Evolutionary conservation across 768 basidiomycete species (phyloP).

Genomic region (Agaricus subrufescens): DNA sequence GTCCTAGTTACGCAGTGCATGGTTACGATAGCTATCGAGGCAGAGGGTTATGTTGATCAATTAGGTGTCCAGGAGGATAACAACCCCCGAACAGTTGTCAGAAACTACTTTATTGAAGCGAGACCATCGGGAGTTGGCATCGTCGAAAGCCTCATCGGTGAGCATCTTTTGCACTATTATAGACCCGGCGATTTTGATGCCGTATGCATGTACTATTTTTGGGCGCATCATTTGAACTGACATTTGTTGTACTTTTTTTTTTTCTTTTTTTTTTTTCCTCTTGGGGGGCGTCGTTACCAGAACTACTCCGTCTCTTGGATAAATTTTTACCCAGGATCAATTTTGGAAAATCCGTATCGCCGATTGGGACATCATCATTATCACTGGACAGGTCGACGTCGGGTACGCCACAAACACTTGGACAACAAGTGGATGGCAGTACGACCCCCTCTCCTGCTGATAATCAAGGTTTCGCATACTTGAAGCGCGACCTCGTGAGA

Average conservation of each 20-base stretch:
- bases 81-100: slow-evolving; percentile 23
- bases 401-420: slow-evolving; percentile 17
- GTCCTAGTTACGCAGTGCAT: slow-evolving; percentile 78
- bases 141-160: slow-evolving; percentile 57
- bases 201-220: not conserved
- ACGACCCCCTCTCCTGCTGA: slow-evolving; percentile 20
- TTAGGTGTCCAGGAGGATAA: slow-evolving; percentile 14
- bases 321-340: slow-evolving; percentile 81
- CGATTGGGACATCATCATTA: slow-evolving; percentile 14
- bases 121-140: slow-evolving; percentile 39
- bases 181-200: slow-evolving; percentile 1
- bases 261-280: not conserved
- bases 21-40: slow-evolving; percentile 55
- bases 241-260: slow-evolving; percentile 1
- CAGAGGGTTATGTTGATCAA: slow-evolving; percentile 29
- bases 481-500: slow-evolving; percentile 89
- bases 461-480: slow-evolving; percentile 66
- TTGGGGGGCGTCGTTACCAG: slow-evolving; percentile 30
- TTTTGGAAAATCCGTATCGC: slow-evolving; percentile 59
- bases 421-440: not conserved
- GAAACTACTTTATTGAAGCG: slow-evolving; percentile 40
- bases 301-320: slow-evolving; percentile 70
- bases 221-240: slow-evolving; percentile 4
- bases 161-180: slow-evolving; percentile 15
- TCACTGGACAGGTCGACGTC: slow-evolving; percentile 19